Percentiles rank a stretch among this genome's conserved stretches.
phyloP scores from a whole-genome alignment of 1,284 basidiomycete genomes.

The Ustilago cynodontis region DNA sequence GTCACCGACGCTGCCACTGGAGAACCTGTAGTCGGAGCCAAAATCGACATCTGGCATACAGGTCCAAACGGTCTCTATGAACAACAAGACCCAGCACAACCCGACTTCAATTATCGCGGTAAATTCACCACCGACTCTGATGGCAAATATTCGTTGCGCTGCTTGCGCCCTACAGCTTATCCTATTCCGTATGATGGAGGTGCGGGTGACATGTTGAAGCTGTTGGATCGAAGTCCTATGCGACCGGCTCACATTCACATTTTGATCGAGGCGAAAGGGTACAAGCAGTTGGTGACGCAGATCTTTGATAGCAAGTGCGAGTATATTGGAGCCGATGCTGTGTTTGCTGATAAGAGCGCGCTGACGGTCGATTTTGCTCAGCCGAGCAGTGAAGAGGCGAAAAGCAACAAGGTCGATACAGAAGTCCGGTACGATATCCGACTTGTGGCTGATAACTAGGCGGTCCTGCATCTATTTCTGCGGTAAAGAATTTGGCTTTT shows the following conservation, averaged over 20 bases:
- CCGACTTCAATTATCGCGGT: constrained; percentile 69
- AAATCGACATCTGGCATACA: constrained; percentile 71
- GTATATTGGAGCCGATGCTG: constrained; percentile 70
- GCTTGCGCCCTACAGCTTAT: constrained; percentile 70
- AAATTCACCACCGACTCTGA: constrained; percentile 68
- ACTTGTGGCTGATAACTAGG: constrained; percentile 44
- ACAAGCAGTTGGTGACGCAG: constrained; percentile 50
- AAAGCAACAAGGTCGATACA: constrained; percentile 28
- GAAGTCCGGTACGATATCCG: constrained; percentile 64
- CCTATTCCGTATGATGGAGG: constrained; percentile 71
- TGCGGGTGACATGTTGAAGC: constrained; percentile 68
- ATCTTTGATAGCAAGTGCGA: constrained; percentile 70
- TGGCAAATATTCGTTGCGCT: constrained; percentile 67
- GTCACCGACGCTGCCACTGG: constrained; percentile 66
- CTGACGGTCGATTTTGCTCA: constrained; percentile 66
- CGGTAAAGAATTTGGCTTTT: not conserved
- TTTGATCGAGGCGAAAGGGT: constrained; percentile 35
- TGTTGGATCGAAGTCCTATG: constrained; percentile 70
- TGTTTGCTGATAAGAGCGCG: constrained; percentile 71
- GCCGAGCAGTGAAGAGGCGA: constrained; percentile 41
- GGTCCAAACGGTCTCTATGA: constrained; percentile 71
- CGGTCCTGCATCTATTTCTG: not conserved
- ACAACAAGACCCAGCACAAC: constrained; percentile 69
- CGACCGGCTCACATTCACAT: constrained; percentile 71
- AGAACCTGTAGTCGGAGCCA: constrained; percentile 67